Conservation (phyloP, 768 basidiomycete species). For the Cantharellus anzutake region DNA sequence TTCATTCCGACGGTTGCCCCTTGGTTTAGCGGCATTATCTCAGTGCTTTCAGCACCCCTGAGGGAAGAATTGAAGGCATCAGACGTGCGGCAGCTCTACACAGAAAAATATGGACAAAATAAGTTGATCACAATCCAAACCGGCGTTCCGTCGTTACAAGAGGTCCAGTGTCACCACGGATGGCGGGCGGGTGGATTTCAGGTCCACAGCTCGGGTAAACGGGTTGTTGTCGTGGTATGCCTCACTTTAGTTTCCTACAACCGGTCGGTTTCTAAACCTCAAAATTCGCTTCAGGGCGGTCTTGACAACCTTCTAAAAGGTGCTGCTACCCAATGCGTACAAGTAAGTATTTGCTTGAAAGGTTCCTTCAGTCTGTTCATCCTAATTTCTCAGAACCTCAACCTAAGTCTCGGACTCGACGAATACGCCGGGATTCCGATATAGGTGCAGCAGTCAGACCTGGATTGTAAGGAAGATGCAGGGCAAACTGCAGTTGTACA, state of each 20-base stretch:
- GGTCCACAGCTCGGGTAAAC: conserved; percentile 70
- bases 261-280: neutral
- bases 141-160: conserved; percentile 50
- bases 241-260: neutral
- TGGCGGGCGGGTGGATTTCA: conserved; percentile 89
- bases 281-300: conserved; percentile 39
- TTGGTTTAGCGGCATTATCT: conserved; percentile 95
- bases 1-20: conserved; percentile 79
- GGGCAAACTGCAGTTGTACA: too few species aligned
- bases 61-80: conserved; percentile 42
- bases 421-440: conserved; percentile 62
- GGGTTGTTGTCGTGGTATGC: conserved; percentile 86
- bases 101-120: conserved; percentile 59
- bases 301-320: conserved; percentile 95
- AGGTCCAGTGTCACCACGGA: conserved; percentile 69
- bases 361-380: neutral
- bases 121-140: conserved; percentile 45
- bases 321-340: conserved; percentile 91
- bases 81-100: conserved; percentile 55
- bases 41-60: conserved; percentile 70
- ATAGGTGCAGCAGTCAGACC: neutral
- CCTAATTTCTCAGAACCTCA: conserved; percentile 45
- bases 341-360: conserved; percentile 14
- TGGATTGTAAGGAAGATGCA: too few species aligned
- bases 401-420: conserved; percentile 73